Conservation (phyloP, 495 filamentous ascomycete species). For the Trichoderma virens region DNA sequence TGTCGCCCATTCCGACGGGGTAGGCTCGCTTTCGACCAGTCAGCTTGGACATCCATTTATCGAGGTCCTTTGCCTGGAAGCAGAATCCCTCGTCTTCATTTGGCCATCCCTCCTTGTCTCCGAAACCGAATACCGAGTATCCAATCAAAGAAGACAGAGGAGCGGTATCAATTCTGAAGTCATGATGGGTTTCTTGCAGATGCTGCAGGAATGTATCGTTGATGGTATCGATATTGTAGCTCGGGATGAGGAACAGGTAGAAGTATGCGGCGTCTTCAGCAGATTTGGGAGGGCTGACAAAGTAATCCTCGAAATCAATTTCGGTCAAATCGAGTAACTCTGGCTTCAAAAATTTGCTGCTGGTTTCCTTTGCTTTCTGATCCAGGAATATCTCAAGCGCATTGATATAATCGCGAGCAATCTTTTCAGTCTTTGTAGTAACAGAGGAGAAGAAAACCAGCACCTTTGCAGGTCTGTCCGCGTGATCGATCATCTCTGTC, state of each 20-base stretch:
- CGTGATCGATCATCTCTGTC: not conserved
- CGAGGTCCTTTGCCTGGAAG: constrained; percentile 77
- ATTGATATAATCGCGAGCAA: constrained; percentile 50
- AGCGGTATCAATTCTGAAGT: constrained; percentile 90
- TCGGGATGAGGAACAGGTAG: constrained; percentile 76
- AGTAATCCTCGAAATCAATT: constrained; percentile 86
- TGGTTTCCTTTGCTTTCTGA: constrained; percentile 15
- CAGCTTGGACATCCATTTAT: constrained; percentile 92
- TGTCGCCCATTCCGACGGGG: constrained; percentile 81
- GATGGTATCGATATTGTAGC: constrained; percentile 87
- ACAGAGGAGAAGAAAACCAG: constrained; percentile 84
- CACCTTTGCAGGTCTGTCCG: constrained; percentile 50
- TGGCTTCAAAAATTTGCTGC: constrained; percentile 45
- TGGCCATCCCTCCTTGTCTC: constrained; percentile 85
- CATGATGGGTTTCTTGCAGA: constrained; percentile 83
- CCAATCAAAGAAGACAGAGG: constrained; percentile 69
- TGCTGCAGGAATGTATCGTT: constrained; percentile 75
- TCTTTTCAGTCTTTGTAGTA: constrained; percentile 68
- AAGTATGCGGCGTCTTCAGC: constrained; percentile 51
- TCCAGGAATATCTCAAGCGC: constrained; percentile 33
- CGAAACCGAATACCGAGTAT: constrained; percentile 90
- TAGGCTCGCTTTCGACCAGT: constrained; percentile 71
- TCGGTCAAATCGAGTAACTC: constrained; percentile 72
- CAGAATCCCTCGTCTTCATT: constrained; percentile 86
- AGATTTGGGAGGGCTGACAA: constrained; percentile 53